phyloP scores from a whole-genome alignment of 176 grass and related monocot species.

The Typha latifolia region DNA sequence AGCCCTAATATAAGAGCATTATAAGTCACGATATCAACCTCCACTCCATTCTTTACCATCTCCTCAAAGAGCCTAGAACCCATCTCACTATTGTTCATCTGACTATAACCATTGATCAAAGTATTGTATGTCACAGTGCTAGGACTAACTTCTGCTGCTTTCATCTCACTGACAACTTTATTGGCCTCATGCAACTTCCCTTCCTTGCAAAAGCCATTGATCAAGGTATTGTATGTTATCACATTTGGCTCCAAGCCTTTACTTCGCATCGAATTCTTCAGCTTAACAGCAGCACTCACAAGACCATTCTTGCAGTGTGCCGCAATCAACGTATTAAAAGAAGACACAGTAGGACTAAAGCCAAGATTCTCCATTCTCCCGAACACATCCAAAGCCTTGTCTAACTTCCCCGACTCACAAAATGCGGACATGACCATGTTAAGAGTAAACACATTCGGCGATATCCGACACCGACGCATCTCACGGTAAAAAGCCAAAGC shows the following conservation, averaged over 20 bases:
- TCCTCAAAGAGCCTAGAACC: constrained; percentile 48
- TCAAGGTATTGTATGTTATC: constrained; percentile 56
- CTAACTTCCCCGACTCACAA: constrained; percentile 36
- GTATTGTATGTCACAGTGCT: constrained; percentile 61
- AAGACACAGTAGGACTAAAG: constrained; percentile 24
- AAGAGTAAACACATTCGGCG: constrained; percentile 62
- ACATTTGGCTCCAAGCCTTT: constrained; percentile 35
- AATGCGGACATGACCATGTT: constrained; percentile 60
- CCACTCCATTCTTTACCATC: constrained; percentile 46
- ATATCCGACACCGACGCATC: constrained; percentile 55
- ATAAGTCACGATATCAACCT: constrained; percentile 57
- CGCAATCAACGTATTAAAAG: constrained; percentile 66
- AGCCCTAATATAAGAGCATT: constrained; percentile 67
- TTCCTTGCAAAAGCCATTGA: constrained; percentile 62
- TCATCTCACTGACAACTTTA: constrained; percentile 48
- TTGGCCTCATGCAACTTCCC: constrained; percentile 46
- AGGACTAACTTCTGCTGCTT: constrained; percentile 23
- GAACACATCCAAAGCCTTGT: constrained; percentile 40
- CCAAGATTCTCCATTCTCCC: constrained; percentile 51
- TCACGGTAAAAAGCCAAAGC: constrained; percentile 63
- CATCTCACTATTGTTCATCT: constrained; percentile 26
- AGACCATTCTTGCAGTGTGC: constrained; percentile 45
- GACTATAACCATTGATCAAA: constrained; percentile 57
- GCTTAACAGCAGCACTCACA: constrained; percentile 20
- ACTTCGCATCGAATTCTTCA: constrained; percentile 51